Evolutionary conservation across 1,139 yeast genomes (phyloP).

Genomic region (Debaryomyces psychrophilus): DNA sequence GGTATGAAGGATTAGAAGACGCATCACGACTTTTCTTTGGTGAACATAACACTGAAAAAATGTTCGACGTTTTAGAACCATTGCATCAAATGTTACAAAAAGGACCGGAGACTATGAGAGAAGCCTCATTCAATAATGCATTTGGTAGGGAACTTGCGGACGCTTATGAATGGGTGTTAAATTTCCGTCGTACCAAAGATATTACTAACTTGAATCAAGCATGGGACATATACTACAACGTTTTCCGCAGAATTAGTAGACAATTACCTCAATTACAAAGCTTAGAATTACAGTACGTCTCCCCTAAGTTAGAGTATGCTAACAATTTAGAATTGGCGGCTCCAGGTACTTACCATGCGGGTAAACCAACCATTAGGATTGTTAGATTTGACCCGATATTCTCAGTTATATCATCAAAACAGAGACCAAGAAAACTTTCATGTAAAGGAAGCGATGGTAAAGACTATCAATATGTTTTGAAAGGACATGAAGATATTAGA

Average conservation of each 20-base stretch:
- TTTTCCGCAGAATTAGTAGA: conserved; percentile 86
- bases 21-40: conserved; percentile 94
- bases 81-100: conserved; percentile 77
- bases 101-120: conserved; percentile 93
- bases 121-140: conserved; percentile 88
- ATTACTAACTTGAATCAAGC: conserved; percentile 91
- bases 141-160: conserved; percentile 92
- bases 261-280: conserved; percentile 87
- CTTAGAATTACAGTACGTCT: conserved; percentile 87
- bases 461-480: conserved; percentile 75
- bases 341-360: conserved; percentile 92
- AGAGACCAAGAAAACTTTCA: conserved; percentile 84
- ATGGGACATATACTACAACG: conserved; percentile 95
- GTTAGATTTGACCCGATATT: conserved; percentile 78
- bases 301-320: conserved; percentile 84
- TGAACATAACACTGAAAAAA: conserved; percentile 91
- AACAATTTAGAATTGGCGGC: conserved; percentile 82
- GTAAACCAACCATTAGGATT: conserved; percentile 76
- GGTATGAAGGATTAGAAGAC: conserved; percentile 98
- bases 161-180: conserved; percentile 92
- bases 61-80: conserved; percentile 91
- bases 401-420: conserved; percentile 92
- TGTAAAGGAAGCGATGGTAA: conserved; percentile 91
- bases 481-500: conserved; percentile 97
- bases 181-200: conserved; percentile 83